These are phyloP conservation scores for Aspergillus nidulans DNA, from an alignment of 495 filamentous ascomycete species.

Conservation along the genomic window DNA sequence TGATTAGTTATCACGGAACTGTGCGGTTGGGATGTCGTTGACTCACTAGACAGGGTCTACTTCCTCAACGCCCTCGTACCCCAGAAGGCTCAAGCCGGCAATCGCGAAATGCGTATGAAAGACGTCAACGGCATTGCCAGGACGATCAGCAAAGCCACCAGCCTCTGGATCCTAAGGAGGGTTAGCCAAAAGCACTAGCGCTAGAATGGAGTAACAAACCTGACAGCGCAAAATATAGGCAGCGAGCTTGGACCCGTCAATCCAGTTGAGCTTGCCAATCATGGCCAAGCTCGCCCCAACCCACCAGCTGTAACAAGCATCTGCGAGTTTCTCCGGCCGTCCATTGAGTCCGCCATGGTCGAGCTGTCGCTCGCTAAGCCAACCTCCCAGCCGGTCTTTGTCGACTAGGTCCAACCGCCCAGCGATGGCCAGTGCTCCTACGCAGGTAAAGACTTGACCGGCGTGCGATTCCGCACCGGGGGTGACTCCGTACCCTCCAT, in stretches of 20 bases:
- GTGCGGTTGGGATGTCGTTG: neutral
- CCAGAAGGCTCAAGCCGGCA: conserved; percentile 80
- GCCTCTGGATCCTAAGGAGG: conserved; percentile 63
- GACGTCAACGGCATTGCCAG: conserved; percentile 92
- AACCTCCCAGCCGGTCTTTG: conserved; percentile 72
- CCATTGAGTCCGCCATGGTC: conserved; percentile 88
- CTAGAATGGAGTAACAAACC: conserved; percentile 34
- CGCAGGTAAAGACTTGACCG: conserved; percentile 90
- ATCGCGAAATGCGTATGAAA: conserved; percentile 92
- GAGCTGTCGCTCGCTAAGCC: conserved; percentile 90
- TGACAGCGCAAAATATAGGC: conserved; percentile 80
- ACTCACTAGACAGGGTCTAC: conserved; percentile 87
- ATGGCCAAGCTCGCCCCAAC: conserved; percentile 84
- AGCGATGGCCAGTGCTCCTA: conserved; percentile 83
- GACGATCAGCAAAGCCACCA: conserved; percentile 86
- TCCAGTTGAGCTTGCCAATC: conserved; percentile 86
- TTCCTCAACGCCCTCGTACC: conserved; percentile 66
- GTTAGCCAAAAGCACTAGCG: conserved; percentile 17
- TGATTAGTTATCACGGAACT: neutral
- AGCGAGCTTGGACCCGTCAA: conserved; percentile 72
- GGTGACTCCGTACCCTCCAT: conserved; percentile 84
- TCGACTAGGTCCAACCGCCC: conserved; percentile 79
- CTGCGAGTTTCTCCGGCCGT: conserved; percentile 89
- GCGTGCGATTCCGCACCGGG: conserved; percentile 91
- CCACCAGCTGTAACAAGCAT: conserved; percentile 99